Percentiles rank a stretch among this genome's conserved stretches.
Conservation (phyloP, 805 yeast genomes). For the Sungouiozyma ichnusensis region DNA sequence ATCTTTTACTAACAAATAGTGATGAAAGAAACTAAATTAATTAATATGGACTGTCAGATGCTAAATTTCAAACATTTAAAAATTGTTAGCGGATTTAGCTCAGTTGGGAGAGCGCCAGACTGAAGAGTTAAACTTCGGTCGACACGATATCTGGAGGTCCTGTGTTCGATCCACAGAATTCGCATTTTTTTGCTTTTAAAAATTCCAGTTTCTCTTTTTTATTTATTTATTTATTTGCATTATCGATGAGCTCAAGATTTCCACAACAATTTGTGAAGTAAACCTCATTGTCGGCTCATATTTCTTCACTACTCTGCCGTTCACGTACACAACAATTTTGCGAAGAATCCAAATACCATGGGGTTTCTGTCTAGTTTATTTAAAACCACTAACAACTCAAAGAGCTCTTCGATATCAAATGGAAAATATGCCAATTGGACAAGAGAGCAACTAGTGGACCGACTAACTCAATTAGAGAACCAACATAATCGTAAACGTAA, state of each 20-base stretch:
- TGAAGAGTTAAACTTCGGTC: slow-evolving; percentile 22
- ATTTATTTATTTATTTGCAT: no score
- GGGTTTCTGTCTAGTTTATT: slow-evolving; percentile 11
- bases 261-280: no score
- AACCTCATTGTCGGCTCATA: no score
- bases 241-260: no score
- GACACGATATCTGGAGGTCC: slow-evolving; percentile 51
- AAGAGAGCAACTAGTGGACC: slow-evolving; percentile 49
- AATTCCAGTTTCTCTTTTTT: neutral
- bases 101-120: slow-evolving; percentile 39
- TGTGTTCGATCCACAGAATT: slow-evolving; percentile 79
- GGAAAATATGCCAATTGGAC: slow-evolving; percentile 50
- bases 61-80: no score
- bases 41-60: no score
- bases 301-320: no score
- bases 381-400: slow-evolving; percentile 5
- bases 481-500: slow-evolving; percentile 3
- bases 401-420: neutral
- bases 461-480: slow-evolving; percentile 46
- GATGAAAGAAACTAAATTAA: no score
- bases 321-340: no score
- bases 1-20: no score
- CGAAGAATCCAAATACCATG: slow-evolving; percentile 5
- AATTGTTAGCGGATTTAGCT: slow-evolving; percentile 22
- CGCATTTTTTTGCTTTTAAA: slow-evolving; percentile 30